These are phyloP conservation scores for Dendrocalamus sinicus DNA, from an alignment of 176 grass and related monocot genomes.

Conservation along the genomic window DNA sequence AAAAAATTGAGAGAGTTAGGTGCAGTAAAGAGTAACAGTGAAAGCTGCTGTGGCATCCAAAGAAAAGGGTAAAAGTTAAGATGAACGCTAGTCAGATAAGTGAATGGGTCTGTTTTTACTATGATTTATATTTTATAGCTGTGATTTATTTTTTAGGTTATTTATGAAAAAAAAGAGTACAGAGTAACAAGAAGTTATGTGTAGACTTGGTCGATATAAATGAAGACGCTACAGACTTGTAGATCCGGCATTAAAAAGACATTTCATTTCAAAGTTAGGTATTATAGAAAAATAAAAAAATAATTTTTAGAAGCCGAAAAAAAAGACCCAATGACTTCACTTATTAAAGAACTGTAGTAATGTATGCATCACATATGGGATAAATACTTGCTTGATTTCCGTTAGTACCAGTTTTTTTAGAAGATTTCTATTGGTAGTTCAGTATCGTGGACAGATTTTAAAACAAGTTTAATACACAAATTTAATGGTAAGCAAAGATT, in stretches of 20 bases:
- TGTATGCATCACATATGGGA: background rate
- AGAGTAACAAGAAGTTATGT: too few relatives aligned
- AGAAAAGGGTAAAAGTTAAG: background rate
- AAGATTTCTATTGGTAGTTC: background rate
- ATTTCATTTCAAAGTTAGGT: too few relatives aligned
- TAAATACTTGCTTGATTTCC: background rate
- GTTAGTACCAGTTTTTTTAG: background rate
- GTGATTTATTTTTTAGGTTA: too few relatives aligned
- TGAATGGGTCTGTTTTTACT: too few relatives aligned
- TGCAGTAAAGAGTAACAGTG: background rate
- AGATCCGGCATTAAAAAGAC: fast-evolving
- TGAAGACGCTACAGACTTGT: too few relatives aligned
- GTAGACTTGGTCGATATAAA: too few relatives aligned
- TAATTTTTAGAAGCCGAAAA: too few relatives aligned
- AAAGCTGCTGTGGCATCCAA: background rate
- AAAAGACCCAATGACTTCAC: background rate
- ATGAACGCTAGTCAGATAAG: background rate
- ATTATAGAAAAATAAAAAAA: too few relatives aligned
- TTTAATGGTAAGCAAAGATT: background rate
- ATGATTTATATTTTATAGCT: too few relatives aligned
- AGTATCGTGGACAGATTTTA: background rate
- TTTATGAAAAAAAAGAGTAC: too few relatives aligned
- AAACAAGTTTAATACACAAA: background rate
- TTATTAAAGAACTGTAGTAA: background rate
- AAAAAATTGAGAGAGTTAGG: background rate